These are phyloP conservation scores for Fomitopsis pulvina DNA, from an alignment of 768 basidiomycete genomes.

Conservation along the genomic window DNA sequence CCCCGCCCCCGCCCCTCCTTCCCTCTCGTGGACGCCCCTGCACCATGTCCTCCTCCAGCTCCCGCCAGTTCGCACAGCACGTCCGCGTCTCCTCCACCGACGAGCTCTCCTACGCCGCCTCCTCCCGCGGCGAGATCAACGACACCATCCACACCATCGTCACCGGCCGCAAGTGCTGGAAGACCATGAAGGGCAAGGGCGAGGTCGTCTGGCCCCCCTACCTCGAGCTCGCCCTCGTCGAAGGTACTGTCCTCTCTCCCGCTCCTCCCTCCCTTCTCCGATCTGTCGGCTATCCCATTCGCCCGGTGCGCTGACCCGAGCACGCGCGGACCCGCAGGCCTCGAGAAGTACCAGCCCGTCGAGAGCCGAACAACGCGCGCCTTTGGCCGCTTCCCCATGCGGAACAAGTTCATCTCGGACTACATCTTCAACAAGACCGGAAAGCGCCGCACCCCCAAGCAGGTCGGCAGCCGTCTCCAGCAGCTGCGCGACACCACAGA, in stretches of 20 bases:
- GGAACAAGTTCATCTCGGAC: constrained; percentile 37
- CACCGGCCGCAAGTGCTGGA: constrained; percentile 45
- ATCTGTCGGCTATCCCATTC: neutral
- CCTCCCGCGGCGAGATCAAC: constrained; percentile 19
- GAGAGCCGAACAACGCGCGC: constrained; percentile 23
- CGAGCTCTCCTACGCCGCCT: constrained; percentile 22
- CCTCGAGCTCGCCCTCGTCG: constrained; percentile 71
- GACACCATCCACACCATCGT: constrained; percentile 26
- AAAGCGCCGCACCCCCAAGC: constrained; percentile 67
- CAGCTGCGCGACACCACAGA: constrained; percentile 73
- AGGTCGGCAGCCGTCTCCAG: constrained; percentile 76
- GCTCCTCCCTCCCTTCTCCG: neutral
- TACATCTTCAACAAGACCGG: constrained; percentile 68
- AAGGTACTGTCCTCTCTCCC: constrained; percentile 48
- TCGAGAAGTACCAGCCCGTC: constrained; percentile 24
- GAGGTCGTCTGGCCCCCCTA: constrained; percentile 83
- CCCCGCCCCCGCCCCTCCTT: constrained; percentile 4
- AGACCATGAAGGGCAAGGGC: constrained; percentile 60
- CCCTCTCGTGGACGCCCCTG: constrained; percentile 8
- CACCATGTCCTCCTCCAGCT: constrained; percentile 10
- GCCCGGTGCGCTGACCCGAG: neutral
- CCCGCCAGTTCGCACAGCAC: constrained; percentile 17
- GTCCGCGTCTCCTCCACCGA: constrained; percentile 24
- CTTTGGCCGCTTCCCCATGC: constrained; percentile 24
- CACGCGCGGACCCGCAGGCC: constrained; percentile 9